Evolutionary conservation across 208 protist species (phyloP).

Genomic region (Leishmania turanica): DNA sequence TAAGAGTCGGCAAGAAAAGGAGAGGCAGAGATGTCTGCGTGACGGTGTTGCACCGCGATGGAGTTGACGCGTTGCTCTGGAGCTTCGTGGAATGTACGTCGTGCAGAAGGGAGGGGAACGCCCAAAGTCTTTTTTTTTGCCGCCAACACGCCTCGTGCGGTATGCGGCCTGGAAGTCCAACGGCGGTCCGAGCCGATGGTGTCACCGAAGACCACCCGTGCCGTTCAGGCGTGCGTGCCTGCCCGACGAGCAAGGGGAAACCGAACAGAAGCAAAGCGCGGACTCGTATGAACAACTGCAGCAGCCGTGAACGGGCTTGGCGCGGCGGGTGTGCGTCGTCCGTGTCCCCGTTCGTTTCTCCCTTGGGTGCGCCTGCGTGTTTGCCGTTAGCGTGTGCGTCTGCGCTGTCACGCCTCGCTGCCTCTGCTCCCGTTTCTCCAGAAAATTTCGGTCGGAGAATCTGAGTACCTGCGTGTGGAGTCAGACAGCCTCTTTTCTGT

Average conservation of each 20-base stretch:
- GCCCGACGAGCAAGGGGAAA: background rate
- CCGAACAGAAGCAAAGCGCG: background rate
- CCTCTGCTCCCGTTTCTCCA: background rate
- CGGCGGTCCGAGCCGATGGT: background rate
- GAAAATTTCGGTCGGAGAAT: background rate
- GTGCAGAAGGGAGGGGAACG: background rate
- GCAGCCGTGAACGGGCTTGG: background rate
- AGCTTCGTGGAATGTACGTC: background rate
- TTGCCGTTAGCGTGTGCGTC: background rate
- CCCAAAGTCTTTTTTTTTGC: background rate
- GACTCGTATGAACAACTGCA: too few species aligned
- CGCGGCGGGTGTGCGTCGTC: background rate
- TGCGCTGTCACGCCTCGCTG: background rate
- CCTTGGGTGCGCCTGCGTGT: background rate
- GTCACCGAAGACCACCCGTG: background rate
- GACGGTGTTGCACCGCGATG: background rate
- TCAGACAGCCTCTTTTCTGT: too few species aligned
- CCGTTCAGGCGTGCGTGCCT: background rate
- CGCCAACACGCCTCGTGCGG: background rate
- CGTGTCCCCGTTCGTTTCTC: background rate
- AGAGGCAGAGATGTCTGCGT: background rate
- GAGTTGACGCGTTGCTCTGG: too few species aligned
- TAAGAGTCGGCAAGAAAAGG: conserved; percentile 38
- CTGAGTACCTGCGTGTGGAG: background rate
- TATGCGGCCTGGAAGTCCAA: background rate